A percentile compares a stretch with the other conserved stretches of the same genome.
Conservation (phyloP, 805 yeast species). For the Tetrapisispora phaffii region DNA sequence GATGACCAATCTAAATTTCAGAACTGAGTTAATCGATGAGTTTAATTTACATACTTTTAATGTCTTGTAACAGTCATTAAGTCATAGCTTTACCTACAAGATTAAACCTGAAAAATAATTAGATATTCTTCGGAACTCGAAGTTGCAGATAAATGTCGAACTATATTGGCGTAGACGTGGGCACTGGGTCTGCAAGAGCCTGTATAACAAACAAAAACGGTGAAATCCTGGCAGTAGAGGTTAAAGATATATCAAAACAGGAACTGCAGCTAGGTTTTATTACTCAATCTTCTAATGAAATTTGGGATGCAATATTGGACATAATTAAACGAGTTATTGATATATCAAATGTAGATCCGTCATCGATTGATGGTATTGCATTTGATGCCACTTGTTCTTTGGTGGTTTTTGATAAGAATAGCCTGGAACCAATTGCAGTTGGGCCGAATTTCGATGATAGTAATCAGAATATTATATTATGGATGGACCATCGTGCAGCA, state of each 20-base stretch:
- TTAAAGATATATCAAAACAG: conserved; percentile 69
- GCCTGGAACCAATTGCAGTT: conserved; percentile 68
- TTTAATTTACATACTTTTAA: too few species aligned
- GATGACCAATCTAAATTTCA: too few species aligned
- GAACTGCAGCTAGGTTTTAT: conserved; percentile 63
- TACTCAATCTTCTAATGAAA: conserved; percentile 83
- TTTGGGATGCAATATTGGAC: conserved; percentile 80
- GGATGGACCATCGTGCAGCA: conserved; percentile 98
- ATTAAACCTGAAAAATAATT: too few species aligned
- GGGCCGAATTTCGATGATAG: conserved; percentile 78
- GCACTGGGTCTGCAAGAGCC: conserved; percentile 97
- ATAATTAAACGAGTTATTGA: conserved; percentile 68
- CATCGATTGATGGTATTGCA: conserved; percentile 73
- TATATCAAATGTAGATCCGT: conserved; percentile 64
- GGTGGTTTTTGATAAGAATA: conserved; percentile 60
- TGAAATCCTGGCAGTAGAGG: conserved; percentile 66
- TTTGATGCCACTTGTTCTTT: conserved; percentile 97
- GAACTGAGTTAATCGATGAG: too few species aligned
- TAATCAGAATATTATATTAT: conserved; percentile 75
- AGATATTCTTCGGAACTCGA: too few species aligned
- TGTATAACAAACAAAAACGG: conserved; percentile 81
- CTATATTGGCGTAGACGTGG: conserved; percentile 85
- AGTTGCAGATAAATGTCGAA: too few species aligned
- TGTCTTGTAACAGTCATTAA: too few species aligned
- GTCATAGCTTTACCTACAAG: too few species aligned